Evolutionary conservation across 768 basidiomycete genomes (phyloP), one percentile per base, ranked within the genome.

Genomic region (Hypholoma sublateritium): DNA sequence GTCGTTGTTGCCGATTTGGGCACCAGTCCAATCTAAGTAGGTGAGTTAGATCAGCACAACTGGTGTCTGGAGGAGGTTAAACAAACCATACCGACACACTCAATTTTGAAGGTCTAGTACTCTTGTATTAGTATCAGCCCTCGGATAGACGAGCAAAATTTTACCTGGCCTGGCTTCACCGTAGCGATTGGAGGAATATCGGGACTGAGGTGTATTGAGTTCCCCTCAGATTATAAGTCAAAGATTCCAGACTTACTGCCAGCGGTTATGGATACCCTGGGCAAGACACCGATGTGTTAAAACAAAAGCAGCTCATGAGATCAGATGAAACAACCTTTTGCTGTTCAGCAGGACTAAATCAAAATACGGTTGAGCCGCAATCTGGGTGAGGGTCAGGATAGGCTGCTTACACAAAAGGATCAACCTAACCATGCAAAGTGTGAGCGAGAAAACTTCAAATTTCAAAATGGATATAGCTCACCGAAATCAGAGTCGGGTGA

Each of bases 1-100:
- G 59, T 89, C 86, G 58, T 88, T 89, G 66, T 88, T 89, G 43
- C 87, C 86, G 48, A 89, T 88, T 64, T 90, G 87, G 0, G 86
- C 88, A 16, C 88, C 88, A 14, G 88, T 91, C 88, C 88, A 91
- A 62, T 89, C 87, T 87, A n/a, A 9, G 16, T 13, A 17, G 16
- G 16, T 32, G 51, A 47, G 22, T 49, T 19, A 22, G 5, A 21
- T 3, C 28, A 32, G 9, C 5, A 32, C 5, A 32, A 32, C 13
- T 32, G 16, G 22, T 13, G 4, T 12, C 17, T 45, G 6, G n/a
- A n/a, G 9, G 41, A 53, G 5, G 19, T 16, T 13, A 4, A 32
- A 7, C 17, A 35, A 16, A 3, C 48, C 81, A 46, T 64, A 84
- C 86, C 86, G 37, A 87, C 78, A 59, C 86, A 88, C 72, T 88